Evolutionary conservation across 176 grass and related monocot genomes (phyloP).

Genomic region (Paspalum notatum): DNA sequence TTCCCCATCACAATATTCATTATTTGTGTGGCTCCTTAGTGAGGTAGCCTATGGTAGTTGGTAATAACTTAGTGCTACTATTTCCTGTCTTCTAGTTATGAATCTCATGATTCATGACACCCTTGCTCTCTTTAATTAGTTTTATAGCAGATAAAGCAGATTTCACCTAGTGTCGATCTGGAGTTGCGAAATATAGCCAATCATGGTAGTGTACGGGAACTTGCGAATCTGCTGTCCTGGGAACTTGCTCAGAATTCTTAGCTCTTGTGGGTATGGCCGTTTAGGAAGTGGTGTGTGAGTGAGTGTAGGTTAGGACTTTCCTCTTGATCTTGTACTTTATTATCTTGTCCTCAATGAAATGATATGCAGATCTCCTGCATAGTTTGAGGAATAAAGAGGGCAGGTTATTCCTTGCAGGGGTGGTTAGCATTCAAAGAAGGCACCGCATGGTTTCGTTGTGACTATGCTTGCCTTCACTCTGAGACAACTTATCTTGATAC

Average conservation of each 20-base stretch:
- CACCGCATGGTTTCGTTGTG: constrained; percentile 3
- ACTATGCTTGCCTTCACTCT: constrained; percentile 28
- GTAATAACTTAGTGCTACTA: background rate
- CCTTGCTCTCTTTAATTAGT: constrained; percentile 21
- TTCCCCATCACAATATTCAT: too few relatives aligned
- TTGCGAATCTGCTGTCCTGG: too few relatives aligned
- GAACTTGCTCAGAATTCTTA: too few relatives aligned
- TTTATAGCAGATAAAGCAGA: constrained; percentile 11
- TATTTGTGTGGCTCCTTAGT: background rate
- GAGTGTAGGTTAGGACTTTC: too few relatives aligned
- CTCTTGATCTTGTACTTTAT: too few relatives aligned
- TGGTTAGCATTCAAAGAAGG: constrained; percentile 5
- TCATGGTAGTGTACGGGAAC: too few relatives aligned
- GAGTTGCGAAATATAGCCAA: too few relatives aligned
- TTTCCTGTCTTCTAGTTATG: constrained; percentile 1
- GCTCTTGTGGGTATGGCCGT: too few relatives aligned
- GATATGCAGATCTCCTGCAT: too few relatives aligned
- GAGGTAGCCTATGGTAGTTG: background rate
- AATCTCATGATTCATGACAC: constrained; percentile 4
- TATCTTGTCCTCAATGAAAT: too few relatives aligned
- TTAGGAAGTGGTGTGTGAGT: too few relatives aligned
- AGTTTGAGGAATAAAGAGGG: background rate
- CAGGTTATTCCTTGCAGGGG: background rate
- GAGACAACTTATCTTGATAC: constrained; percentile 9
- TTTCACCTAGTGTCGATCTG: too few relatives aligned